Conservation (phyloP, 164 flowering plant species). For the Macadamia integrifolia region DNA sequence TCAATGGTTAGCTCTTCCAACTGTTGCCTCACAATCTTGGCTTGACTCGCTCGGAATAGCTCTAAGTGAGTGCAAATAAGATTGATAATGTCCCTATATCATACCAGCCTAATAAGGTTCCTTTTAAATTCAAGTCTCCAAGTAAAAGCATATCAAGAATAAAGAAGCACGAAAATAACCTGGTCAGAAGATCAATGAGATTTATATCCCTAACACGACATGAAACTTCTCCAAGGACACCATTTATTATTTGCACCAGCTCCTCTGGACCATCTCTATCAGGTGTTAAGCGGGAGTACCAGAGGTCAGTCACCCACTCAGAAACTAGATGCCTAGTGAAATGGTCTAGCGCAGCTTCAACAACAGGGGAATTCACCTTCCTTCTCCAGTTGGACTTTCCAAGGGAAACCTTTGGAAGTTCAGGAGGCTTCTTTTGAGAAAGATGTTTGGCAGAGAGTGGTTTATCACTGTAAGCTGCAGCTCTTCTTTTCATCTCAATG, state of each 20-base stretch:
- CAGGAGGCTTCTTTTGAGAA: conserved; percentile 37
- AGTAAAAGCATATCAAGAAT: conserved; percentile 1
- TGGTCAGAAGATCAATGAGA: conserved; percentile 85
- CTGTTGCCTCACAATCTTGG: conserved; percentile 53
- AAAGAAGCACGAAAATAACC: conserved; percentile 34
- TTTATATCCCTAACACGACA: conserved; percentile 74
- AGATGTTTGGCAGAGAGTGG: conserved; percentile 22
- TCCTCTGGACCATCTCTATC: conserved; percentile 96
- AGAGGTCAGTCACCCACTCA: conserved; percentile 93
- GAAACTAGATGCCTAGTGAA: conserved; percentile 81
- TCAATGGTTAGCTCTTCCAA: conserved; percentile 37
- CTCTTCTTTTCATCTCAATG: conserved; percentile 69
- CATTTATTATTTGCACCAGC: conserved; percentile 70
- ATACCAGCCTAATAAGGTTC: conserved; percentile 16
- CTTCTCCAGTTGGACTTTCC: conserved; percentile 65
- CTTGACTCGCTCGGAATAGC: conserved; percentile 60
- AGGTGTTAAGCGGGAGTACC: conserved; percentile 90
- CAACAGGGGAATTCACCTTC: conserved; percentile 87
- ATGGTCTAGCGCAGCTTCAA: conserved; percentile 89
- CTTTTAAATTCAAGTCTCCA: conserved; percentile 7
- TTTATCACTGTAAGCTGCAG: conserved; percentile 52
- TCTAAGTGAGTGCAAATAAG: conserved; percentile 72
- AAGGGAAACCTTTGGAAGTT: conserved; percentile 24
- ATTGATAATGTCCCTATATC: conserved; percentile 73
- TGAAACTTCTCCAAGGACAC: conserved; percentile 82